Conservation (phyloP, 2,329 filamentous ascomycete genomes). For the Zymoseptoria ardabiliae region DNA sequence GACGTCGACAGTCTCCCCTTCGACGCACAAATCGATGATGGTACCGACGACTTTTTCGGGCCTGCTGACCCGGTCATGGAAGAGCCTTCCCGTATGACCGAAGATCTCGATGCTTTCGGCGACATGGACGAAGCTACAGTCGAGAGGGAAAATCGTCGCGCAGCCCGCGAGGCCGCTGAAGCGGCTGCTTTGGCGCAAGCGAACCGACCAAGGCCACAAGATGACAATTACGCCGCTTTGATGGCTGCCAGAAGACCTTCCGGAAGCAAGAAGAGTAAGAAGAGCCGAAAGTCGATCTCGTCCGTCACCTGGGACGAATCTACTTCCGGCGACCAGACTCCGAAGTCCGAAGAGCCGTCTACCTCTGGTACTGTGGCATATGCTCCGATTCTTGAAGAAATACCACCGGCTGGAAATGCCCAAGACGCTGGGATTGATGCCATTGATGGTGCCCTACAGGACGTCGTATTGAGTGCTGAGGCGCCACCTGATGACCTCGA, state of each 20-base stretch:
- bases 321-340: not conserved
- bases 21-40: not conserved
- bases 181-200: slow-evolving; percentile 9
- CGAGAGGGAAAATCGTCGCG: not conserved
- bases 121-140: not conserved
- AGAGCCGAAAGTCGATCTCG: not conserved
- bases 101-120: slow-evolving; percentile 13
- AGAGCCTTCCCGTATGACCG: slow-evolving; percentile 12
- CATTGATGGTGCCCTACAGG: not conserved
- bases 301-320: not conserved
- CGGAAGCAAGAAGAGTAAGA: not conserved
- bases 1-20: not conserved
- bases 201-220: not conserved
- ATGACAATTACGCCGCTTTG: not conserved
- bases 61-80: slow-evolving; percentile 8
- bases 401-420: not conserved
- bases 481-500: slow-evolving; percentile 13
- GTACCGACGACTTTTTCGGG: not conserved
- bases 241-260: not conserved
- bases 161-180: not conserved
- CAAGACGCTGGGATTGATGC: not conserved
- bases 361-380: not conserved
- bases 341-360: not conserved
- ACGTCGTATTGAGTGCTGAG: slow-evolving; percentile 24
- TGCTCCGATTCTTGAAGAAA: not conserved